These are phyloP conservation scores for Sarcocystis neurona DNA, from an alignment of 169 alveolate species.

Conservation along the genomic window DNA sequence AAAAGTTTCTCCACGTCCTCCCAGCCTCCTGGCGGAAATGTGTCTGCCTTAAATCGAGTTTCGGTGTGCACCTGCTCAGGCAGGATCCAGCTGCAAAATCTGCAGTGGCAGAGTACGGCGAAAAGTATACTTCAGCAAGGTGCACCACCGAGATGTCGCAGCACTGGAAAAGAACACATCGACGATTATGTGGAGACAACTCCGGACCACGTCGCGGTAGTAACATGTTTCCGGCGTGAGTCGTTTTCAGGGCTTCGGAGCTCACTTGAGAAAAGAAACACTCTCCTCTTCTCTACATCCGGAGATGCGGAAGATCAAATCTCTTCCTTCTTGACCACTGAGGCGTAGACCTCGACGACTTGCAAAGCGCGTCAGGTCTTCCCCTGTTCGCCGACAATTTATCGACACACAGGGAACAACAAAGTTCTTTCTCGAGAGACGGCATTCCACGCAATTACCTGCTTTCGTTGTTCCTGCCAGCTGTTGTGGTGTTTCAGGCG, in stretches of 20 bases:
- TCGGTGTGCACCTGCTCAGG: neutral
- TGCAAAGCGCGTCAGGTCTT: neutral
- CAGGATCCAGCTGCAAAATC: constrained; percentile 15
- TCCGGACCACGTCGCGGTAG: neutral
- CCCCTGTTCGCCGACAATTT: neutral
- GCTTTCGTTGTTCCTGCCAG: neutral
- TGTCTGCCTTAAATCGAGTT: neutral
- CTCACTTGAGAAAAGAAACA: neutral
- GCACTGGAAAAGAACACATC: neutral
- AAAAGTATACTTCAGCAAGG: neutral
- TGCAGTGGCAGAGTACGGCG: neutral
- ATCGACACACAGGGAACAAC: neutral
- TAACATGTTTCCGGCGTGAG: neutral
- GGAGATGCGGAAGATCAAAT: constrained; percentile 1
- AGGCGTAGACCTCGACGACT: neutral
- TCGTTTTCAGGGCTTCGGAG: neutral
- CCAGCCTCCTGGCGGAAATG: neutral
- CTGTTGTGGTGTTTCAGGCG: neutral
- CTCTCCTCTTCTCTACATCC: neutral
- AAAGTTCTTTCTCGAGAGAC: neutral
- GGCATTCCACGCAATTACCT: neutral
- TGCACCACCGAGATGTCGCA: neutral
- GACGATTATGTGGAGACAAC: neutral
- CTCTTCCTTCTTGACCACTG: neutral
- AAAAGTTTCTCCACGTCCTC: neutral